Evolutionary conservation across 2,329 filamentous ascomycete genomes (phyloP), one percentile per base, ranked within the genome.

Genomic region (Talaromyces islandicus): DNA sequence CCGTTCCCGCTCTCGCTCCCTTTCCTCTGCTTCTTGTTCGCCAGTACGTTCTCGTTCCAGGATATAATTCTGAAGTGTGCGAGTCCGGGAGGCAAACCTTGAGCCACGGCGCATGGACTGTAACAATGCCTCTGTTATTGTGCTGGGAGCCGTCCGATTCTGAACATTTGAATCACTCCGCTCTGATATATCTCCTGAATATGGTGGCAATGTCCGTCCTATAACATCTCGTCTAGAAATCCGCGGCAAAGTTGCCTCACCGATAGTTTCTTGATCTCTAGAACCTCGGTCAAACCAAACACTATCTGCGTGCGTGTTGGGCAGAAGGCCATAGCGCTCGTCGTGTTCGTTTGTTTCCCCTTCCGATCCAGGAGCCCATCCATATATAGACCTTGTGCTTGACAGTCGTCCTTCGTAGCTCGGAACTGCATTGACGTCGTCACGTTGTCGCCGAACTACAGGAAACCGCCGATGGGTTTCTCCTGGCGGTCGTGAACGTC

Each of bases 351-450:
- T 68, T 38, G 62, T 64, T 27, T 75, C 72, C 17, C 73, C 69
- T 56, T 75, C 73, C 35, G 75, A 73, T 9, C 77, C 77, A 10
- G 83, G 83, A 35, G 83, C 82, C 84, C 84, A 86, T 69, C 85
- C 83, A 70, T 86, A 86, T 50, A 86, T 72, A 58, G 75, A 80
- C 65, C 84, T 82, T 62, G 78, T 71, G 65, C 78, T 79, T 19
- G 83, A 81, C 9, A 81, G 75, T 55, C 80, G 79, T 64, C 82
- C 78, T 61, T 83, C 80, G 66, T 86, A 86, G 50, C 81, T 78
- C 35, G 80, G 71, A 58, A 79, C 73, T 55, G 74, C 76, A 63
- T 77, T 73, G 35, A 76, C 68, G 21, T 73, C 75, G 64, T 83
- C 78, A n/a, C 66, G 70, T 30, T 69, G 67, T 56, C 69, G 72